phyloP scores from a whole-genome alignment of 139 green algal species.

The Chlamydomonas sphaeroides region DNA sequence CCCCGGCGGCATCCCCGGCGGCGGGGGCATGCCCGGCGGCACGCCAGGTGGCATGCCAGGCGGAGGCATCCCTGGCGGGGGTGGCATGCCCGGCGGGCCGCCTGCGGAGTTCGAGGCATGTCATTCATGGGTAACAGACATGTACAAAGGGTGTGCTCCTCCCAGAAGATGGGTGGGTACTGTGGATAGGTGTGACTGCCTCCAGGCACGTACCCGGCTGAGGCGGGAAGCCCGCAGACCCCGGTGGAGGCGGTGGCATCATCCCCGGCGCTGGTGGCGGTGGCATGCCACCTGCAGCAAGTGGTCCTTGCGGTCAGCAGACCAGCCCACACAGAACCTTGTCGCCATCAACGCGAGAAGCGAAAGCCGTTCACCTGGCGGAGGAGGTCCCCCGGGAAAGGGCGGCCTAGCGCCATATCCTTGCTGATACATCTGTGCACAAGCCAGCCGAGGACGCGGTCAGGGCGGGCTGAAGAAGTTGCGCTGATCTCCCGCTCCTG shows the following conservation, averaged over 20 bases:
- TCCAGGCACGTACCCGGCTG: too few relatives aligned
- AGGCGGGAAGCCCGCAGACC: neutral
- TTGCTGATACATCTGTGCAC: neutral
- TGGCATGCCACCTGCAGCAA: neutral
- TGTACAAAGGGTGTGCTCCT: too few relatives aligned
- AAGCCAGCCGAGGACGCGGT: too few relatives aligned
- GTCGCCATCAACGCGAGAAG: neutral
- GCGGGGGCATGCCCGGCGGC: neutral
- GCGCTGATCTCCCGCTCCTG: too few relatives aligned
- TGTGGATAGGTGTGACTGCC: too few relatives aligned
- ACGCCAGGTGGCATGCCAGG: neutral
- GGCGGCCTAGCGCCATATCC: neutral
- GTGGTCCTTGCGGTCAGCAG: neutral
- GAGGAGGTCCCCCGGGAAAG: neutral
- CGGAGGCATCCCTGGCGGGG: neutral
- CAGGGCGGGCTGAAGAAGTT: too few relatives aligned
- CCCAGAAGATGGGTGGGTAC: too few relatives aligned
- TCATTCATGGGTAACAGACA: neutral
- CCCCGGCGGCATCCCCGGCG: too few relatives aligned
- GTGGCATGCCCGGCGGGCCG: neutral
- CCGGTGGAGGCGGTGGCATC: slow-evolving; percentile 10
- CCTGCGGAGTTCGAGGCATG: neutral
- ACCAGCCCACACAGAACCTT: neutral
- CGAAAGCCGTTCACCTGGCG: neutral
- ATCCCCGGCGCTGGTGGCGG: slow-evolving; percentile 12